Base-by-base conservation (phyloP, 2,329 filamentous ascomycete species). In the Talaromyces sp. region DNA sequence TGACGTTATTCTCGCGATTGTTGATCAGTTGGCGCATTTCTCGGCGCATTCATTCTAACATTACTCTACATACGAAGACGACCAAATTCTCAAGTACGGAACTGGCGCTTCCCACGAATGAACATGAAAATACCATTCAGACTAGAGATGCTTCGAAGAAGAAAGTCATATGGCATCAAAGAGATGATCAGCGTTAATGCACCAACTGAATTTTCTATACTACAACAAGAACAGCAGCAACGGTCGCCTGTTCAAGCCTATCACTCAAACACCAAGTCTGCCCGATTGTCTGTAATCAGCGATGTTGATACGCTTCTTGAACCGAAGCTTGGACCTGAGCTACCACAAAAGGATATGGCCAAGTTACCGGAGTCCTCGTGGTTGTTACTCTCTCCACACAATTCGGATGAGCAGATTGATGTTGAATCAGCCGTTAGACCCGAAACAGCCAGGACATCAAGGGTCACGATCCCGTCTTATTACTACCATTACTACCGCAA, bases 401-500 rank as follows among this genome's bases (percentile, higher is more conserved):
- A 52, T 17, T 31, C 27, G 15, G 45, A 61, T 50, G 45, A 35
- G 15, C 27, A 27, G 13, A 13, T n/a, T 39, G 45, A 50, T 41
- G n/a, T 41, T 13, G 41, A 39, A 22, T 39, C 59, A 52, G 37
- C 22, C 17, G 15, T 17, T 31, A 59, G 56, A 41, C 56, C 37
- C 15, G 25, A 1, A 5, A 47, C 41, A 22, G 27, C 37, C 11
- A 56, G 45, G n/a, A 61, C 65, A n/a, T 57, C 62, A 15, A 65
- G 50, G 13, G 39, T 62, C 13, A 49, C 62, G 19, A 67, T 58
- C 15, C 62, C 62, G 3, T 47, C 47, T 41, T 61, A 61, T 10
- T 67, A 61, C 5, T 45, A 45, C n/a, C 47, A 31, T 13, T 65
- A 61, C 9, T 61, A 45, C 49, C 57, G 58, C 63, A 52, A 61